A percentile compares a stretch with the other conserved stretches of the same genome.
Evolutionary conservation across 768 basidiomycete species (phyloP).

Genomic region (Pleurotus giganteus): DNA sequence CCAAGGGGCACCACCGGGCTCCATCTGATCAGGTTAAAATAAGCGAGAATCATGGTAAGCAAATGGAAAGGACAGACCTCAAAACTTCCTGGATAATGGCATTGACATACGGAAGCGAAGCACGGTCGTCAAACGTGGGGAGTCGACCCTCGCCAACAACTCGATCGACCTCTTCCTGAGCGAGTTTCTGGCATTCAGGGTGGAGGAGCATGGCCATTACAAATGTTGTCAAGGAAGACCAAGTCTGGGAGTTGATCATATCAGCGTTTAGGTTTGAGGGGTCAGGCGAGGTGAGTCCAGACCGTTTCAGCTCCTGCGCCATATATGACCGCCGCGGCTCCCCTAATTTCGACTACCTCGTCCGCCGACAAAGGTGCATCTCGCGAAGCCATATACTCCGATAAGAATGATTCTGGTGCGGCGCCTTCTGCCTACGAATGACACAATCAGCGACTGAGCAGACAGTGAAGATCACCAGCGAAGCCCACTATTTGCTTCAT

Average conservation of each 20-base stretch:
- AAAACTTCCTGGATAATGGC: conserved; percentile 35
- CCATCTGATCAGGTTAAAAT: neutral
- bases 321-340: neutral
- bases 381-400: neutral
- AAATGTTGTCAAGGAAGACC: conserved; percentile 15
- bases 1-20: neutral
- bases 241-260: neutral
- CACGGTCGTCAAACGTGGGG: conserved; percentile 35
- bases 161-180: conserved; percentile 25
- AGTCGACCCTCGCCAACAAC: conserved; percentile 35
- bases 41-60: conserved; percentile 1
- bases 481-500: conserved; percentile 25
- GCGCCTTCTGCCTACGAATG: neutral
- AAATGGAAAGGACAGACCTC: conserved; percentile 28
- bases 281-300: neutral
- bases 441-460: too few species aligned
- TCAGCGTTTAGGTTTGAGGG: neutral
- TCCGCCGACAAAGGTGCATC: neutral
- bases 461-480: too few species aligned
- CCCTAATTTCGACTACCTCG: neutral
- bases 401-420: neutral
- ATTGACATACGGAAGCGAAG: conserved; percentile 33
- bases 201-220: conserved; percentile 25
- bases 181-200: conserved; percentile 24
- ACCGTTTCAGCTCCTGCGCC: conserved; percentile 12